These are phyloP conservation scores for Cadophora gregata DNA, from an alignment of 2,329 filamentous ascomycete species.

Conservation along the genomic window DNA sequence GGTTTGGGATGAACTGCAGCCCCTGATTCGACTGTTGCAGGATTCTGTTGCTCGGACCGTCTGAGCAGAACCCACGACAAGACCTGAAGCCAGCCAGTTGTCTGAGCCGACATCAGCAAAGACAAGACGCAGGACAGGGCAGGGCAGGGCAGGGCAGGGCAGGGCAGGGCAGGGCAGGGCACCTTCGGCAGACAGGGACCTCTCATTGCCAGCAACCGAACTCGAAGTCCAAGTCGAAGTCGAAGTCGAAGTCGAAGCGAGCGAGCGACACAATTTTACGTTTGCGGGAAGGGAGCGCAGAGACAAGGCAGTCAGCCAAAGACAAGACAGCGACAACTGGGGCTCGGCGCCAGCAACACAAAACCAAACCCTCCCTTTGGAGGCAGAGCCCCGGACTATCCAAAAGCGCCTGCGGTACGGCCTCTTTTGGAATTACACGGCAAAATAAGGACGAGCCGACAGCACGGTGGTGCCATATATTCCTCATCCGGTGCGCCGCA, in stretches of 20 bases:
- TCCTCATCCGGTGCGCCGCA: not conserved
- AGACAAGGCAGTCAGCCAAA: not conserved
- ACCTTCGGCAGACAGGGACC: constrained; percentile 1
- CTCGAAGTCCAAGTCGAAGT: not conserved
- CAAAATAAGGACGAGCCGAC: not conserved
- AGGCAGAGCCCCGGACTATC: constrained; percentile 11
- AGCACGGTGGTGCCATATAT: constrained; percentile 1
- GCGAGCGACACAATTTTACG: not conserved
- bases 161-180: constrained; percentile 5
- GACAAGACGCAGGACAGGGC: too few relatives aligned
- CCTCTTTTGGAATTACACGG: constrained; percentile 10
- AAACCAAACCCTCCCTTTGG: not conserved
- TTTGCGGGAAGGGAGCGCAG: not conserved
- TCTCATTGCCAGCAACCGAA: not conserved
- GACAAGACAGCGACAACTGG: not conserved
- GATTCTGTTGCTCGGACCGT: constrained; percentile 6
- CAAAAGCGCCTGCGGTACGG: constrained; percentile 2
- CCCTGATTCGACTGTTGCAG: constrained; percentile 13
- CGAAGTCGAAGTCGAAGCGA: too few relatives aligned
- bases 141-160: too few relatives aligned
- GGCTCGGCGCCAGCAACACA: not conserved
- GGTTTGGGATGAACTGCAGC: constrained; percentile 12
- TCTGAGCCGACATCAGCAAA: not conserved
- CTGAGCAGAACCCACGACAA: constrained; percentile 6
- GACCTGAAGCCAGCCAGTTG: too few relatives aligned